Conservation (phyloP, 208 protist genomes). For the Kentomonas sorsogonicus region DNA sequence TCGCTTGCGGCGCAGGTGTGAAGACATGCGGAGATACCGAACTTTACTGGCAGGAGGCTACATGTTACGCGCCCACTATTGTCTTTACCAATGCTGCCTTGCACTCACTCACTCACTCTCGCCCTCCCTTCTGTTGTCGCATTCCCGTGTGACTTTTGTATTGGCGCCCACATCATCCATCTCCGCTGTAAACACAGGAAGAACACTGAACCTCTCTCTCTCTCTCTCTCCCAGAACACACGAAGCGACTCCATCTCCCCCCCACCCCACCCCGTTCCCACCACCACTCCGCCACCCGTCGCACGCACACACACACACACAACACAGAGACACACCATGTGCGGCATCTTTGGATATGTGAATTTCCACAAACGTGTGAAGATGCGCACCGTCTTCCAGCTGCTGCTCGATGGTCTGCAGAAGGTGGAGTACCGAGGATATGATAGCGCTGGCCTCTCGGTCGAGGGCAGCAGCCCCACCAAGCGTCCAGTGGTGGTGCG, state of each 20-base stretch:
- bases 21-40: no score
- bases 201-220: no score
- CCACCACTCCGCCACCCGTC: background rate
- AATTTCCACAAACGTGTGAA: conserved; percentile 33
- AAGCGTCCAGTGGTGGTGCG: conserved; percentile 41
- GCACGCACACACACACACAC: background rate
- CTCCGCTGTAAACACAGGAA: no score
- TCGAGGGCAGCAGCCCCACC: conserved; percentile 27
- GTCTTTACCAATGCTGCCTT: background rate
- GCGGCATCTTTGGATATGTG: conserved; percentile 87
- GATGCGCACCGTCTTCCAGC: conserved; percentile 57
- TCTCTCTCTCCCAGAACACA: background rate
- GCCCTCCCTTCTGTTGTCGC: no score
- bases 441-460: conserved; percentile 91
- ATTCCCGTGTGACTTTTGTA: no score
- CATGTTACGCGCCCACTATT: no score
- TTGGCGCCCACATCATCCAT: no score
- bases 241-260: background rate
- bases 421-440: conserved; percentile 95
- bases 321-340: conserved; percentile 39
- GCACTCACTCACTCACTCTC: background rate
- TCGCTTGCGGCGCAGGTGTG: no score
- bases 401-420: conserved; percentile 73
- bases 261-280: background rate
- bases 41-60: no score